Evolutionary conservation across 176 grass and related monocot genomes (phyloP).

Genomic region (Phragmites australis): DNA sequence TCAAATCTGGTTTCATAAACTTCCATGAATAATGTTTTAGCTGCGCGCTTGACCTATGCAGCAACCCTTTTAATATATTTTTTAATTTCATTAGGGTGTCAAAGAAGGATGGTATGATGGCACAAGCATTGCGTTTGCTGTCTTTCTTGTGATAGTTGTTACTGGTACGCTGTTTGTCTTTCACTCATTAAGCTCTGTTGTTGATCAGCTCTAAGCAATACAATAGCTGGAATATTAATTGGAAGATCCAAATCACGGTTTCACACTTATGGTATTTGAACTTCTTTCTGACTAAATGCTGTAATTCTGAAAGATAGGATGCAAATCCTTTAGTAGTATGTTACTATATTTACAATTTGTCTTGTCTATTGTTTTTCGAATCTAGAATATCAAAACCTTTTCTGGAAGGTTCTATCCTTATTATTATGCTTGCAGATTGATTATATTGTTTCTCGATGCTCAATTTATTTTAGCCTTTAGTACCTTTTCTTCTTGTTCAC

Average conservation of each 20-base stretch:
- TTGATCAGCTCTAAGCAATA: background rate
- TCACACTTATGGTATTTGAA: background rate
- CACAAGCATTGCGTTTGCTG: slow-evolving; percentile 88
- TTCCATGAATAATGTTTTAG: background rate
- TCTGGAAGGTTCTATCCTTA: no score
- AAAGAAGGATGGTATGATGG: slow-evolving; percentile 99
- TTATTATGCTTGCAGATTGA: background rate
- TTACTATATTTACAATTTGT: background rate
- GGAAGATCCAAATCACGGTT: slow-evolving; percentile 14
- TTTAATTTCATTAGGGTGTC: slow-evolving; percentile 62
- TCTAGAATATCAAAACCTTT: background rate
- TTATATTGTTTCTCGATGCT: slow-evolving; percentile 7
- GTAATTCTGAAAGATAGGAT: background rate
- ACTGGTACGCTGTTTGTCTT: slow-evolving; percentile 67
- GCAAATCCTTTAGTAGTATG: background rate
- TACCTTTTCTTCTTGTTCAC: background rate
- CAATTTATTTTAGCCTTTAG: no score
- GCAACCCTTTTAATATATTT: slow-evolving; percentile 19
- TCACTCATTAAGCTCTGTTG: background rate
- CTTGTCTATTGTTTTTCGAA: background rate
- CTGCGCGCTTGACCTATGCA: background rate
- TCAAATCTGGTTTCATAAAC: slow-evolving; percentile 4
- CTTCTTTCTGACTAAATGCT: background rate
- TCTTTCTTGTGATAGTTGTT: slow-evolving; percentile 93
- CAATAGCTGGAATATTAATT: slow-evolving; percentile 15